Evolutionary conservation across 1,284 basidiomycete genomes (phyloP), one percentile per base, ranked within the genome.

Genomic region (Cutaneotrichosporon spelunceum): DNA sequence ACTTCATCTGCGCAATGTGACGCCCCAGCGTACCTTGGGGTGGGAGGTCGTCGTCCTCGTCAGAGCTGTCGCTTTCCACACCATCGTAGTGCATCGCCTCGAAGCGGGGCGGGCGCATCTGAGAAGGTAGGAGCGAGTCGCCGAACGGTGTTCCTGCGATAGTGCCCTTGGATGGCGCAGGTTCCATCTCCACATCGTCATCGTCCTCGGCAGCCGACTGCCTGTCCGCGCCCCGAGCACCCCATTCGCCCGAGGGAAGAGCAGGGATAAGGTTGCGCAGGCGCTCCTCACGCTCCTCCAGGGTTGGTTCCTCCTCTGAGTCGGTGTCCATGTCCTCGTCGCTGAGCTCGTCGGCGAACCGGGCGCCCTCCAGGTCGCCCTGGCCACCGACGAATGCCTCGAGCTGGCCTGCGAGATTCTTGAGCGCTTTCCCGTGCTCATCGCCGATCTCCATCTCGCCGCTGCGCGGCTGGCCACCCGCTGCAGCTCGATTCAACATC

Each of bases 331-430:
- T 69, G 56, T 79, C 77, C 3, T 83, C 82, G 49, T 85, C 84
- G 3, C 74, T 78, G 29, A 78, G 57, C 61, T 78, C 77, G 57
- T 94, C 93, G 55, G 88, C 85, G 71, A 97, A 94, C 64, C 83
- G 79, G 0, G 91, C 93, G 1, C 93, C 93, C 68, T 91, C 87
- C 6, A 95, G 65, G 66, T 90, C 88, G 6, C 93, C 93, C 73
- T 93, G 80, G 2, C 89, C 91, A 68, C 92, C 87, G 2, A 97
- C 86, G 73, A 97, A 97, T 30, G 83, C 82, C 71, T 91, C 87
- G 0, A 97, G 90, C 75, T 91, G 90, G 65, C 84, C 81, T 11
- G 93, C 92, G 54, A 97, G 82, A 65, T 85, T 83, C 68, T 86
- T 85, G 49, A 97, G 78, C 59, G 84, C 85, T 19, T 82, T 75